Conservation (phyloP, 2,329 filamentous ascomycete genomes). For the Zymoseptoria pseudotritici region DNA sequence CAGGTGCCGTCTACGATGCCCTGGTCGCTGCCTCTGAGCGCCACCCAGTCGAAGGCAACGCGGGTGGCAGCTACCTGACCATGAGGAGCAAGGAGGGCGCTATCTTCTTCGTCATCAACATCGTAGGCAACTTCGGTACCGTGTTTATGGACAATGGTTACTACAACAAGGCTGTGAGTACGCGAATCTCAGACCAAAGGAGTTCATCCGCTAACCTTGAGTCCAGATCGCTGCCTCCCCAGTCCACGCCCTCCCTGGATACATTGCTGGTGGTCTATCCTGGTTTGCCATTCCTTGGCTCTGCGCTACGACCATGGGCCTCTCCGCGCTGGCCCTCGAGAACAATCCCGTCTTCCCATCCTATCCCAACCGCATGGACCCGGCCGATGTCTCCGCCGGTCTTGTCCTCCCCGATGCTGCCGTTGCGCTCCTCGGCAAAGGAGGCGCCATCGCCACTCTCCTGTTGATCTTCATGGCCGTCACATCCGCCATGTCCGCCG, state of each 20-base stretch:
- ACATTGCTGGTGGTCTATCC: conserved; percentile 74
- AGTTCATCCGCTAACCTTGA: not conserved
- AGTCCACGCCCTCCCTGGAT: conserved; percentile 75
- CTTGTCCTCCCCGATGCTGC: conserved; percentile 80
- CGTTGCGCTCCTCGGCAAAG: conserved; percentile 72
- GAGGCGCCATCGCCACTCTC: conserved; percentile 70
- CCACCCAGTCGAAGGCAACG: conserved; percentile 74
- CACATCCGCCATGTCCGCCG: conserved; percentile 72
- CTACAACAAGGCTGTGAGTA: conserved; percentile 68
- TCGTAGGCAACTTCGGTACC: conserved; percentile 67
- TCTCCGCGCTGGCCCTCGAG: conserved; percentile 74
- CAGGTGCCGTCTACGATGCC: conserved; percentile 68
- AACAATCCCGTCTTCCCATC: conserved; percentile 64
- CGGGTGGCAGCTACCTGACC: conserved; percentile 74
- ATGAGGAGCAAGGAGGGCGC: conserved; percentile 75
- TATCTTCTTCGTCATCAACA: conserved; percentile 54
- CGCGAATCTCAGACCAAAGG: not conserved
- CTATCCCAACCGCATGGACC: conserved; percentile 63
- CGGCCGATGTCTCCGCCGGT: conserved; percentile 70
- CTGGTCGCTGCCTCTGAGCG: conserved; percentile 58
- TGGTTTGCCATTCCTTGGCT: conserved; percentile 96
- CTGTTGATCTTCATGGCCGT: conserved; percentile 87
- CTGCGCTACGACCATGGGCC: conserved; percentile 79
- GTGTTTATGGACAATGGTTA: conserved; percentile 73
- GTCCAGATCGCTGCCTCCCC: conserved; percentile 67